phyloP scores from a whole-genome alignment of 2,329 filamentous ascomycete genomes.

The Xylaria sp. region DNA sequence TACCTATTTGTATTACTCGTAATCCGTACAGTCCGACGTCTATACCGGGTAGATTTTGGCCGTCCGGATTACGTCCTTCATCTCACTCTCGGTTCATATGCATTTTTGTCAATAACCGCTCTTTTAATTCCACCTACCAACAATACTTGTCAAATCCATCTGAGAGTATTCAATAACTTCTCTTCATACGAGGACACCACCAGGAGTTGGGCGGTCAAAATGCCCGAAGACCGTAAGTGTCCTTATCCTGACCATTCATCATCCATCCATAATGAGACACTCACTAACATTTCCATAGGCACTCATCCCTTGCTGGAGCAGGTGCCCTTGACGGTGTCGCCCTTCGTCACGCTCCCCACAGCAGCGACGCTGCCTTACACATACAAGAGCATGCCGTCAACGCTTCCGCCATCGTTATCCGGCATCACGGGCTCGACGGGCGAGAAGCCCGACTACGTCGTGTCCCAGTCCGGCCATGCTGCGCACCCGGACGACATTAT shows the following conservation, averaged over 20 bases:
- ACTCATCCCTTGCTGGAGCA: constrained; percentile 87
- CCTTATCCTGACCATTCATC: constrained; percentile 4
- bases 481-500: constrained; percentile 85
- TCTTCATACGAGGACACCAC: background rate
- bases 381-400: constrained; percentile 84
- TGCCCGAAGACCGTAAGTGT: constrained; percentile 38
- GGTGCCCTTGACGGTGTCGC: constrained; percentile 87
- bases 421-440: constrained; percentile 40
- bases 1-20: too few relatives aligned
- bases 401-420: constrained; percentile 68
- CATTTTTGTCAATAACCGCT: too few relatives aligned
- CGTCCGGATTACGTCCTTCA: too few relatives aligned
- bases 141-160: background rate
- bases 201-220: constrained; percentile 21
- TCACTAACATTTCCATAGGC: constrained; percentile 40
- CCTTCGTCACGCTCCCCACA: constrained; percentile 84
- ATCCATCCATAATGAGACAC: constrained; percentile 11
- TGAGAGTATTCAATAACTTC: background rate
- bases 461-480: constrained; percentile 71
- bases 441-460: constrained; percentile 65
- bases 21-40: too few relatives aligned
- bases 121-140: background rate
- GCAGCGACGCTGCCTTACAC: constrained; percentile 92
- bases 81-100: too few relatives aligned
- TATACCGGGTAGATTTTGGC: too few relatives aligned